Conservation (phyloP, 345 rosid species). For the Citrus unshiu region DNA sequence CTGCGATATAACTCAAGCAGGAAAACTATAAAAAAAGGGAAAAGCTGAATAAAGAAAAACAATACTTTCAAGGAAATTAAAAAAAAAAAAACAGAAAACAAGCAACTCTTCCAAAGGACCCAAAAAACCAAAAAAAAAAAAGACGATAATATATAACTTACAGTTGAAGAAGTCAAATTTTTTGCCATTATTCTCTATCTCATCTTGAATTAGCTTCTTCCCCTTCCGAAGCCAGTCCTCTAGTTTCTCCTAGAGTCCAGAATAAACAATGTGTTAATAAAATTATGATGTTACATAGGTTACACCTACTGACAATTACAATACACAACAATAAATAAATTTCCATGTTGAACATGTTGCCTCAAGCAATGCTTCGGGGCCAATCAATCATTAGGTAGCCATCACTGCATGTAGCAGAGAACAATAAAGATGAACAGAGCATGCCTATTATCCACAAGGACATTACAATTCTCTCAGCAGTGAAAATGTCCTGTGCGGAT, state of each 20-base stretch:
- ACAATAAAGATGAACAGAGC: background rate
- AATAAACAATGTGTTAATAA: conserved; percentile 3
- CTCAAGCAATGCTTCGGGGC: background rate
- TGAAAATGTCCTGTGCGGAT: background rate
- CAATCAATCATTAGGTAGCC: background rate
- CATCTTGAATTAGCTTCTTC: conserved; percentile 65
- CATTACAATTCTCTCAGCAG: background rate
- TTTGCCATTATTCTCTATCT: conserved; percentile 36
- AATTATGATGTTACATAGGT: background rate
- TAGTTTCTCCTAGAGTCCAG: conserved; percentile 71
- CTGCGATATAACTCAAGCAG: background rate
- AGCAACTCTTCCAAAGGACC: background rate
- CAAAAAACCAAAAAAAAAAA: background rate
- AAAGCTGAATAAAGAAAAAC: background rate
- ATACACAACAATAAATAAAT: background rate
- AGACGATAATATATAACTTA: conserved; percentile 30
- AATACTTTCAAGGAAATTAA: background rate
- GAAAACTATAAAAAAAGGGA: background rate
- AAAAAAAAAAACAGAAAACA: background rate
- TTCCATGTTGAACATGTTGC: background rate
- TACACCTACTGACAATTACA: background rate
- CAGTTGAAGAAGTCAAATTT: conserved; percentile 53
- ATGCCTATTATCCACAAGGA: background rate
- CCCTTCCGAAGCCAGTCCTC: conserved; percentile 86
- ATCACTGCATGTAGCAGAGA: background rate